Base-by-base conservation (phyloP, 768 basidiomycete genomes). In the Naematelia encephala region DNA sequence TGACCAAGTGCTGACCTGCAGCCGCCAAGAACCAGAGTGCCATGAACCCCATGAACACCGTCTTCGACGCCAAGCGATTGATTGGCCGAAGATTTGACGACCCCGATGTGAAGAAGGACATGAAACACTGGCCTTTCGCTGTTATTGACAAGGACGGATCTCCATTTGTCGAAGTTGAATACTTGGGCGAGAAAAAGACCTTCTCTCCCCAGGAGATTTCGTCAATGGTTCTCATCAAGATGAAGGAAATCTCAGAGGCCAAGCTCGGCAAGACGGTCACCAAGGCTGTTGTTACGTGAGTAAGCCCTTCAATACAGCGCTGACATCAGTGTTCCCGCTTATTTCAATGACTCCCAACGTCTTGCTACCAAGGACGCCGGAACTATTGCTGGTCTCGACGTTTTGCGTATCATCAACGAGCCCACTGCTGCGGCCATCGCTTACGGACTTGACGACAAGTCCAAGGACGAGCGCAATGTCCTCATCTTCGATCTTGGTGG, bases 321-420 rank as follows among this genome's bases (percentile, higher is more conserved):
- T 63, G 47, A 64, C 43, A 45, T 1, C 58, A 81, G 80, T 72
- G 96, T 98, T 68, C 96, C 96, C 44, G 96, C 96, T 64, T 99
- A 98, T 84, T 98, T 98, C 84, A 99, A 99, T 80, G 96, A 98
- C 82, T 99, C 96, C 25, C 96, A 99, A 78, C 92, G 96, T 82
- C 84, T 96, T 64, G 94, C 96, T 52, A 98, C 96, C 79, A 98
- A 98, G 82, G 96, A 99, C 80, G 96, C 96, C 63, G 96, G 96
- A 80, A 84, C 89, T 70, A 99, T 99, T 69, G 85, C 96, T 73
- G 96, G 96, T 64, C 90, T 99, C 63, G 93, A 99, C 77, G 92
- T 99, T 71, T 90, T 99, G 80, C 94, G 96, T 81, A 99, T 99
- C 84, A 99, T 99, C 84, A 99, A 99, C 81, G 96, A 99, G 82